A percentile compares a stretch with the other conserved stretches of the same genome.
Evolutionary conservation across 169 alveolate species (phyloP).

Genomic region (Plasmodium billcollinsi): DNA sequence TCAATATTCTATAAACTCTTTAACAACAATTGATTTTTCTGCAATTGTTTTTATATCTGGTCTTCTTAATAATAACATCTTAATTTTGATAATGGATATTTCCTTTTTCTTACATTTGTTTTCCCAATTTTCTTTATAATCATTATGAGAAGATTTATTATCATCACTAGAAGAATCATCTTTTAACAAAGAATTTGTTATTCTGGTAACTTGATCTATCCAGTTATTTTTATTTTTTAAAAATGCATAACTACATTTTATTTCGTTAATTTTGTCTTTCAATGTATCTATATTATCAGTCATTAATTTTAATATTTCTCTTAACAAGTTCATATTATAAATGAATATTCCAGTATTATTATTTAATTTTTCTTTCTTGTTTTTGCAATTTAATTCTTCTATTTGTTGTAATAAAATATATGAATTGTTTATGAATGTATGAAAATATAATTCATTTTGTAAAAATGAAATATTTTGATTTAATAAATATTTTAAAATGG

Average conservation of each 20-base stretch:
- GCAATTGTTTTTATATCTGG: conserved; percentile 43
- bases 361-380: not conserved
- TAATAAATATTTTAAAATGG: conserved; percentile 30
- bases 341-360: not conserved
- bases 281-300: conserved; percentile 49
- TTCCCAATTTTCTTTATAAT: conserved; percentile 1
- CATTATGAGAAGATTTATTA: not conserved
- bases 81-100: conserved; percentile 40
- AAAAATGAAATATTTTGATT: conserved; percentile 40
- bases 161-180: conserved; percentile 61
- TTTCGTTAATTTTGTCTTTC: conserved; percentile 49
- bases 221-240: conserved; percentile 52
- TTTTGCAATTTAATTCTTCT: conserved; percentile 3
- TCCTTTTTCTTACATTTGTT: not conserved
- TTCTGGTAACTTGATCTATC: conserved; percentile 51
- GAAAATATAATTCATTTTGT: conserved; percentile 46
- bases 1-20: conserved; percentile 37
- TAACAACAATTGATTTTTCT: conserved; percentile 47
- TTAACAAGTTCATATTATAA: conserved; percentile 31
- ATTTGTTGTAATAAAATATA: conserved; percentile 15
- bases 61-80: conserved; percentile 26
- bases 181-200: conserved; percentile 30
- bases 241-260: conserved; percentile 25
- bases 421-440: conserved; percentile 36
- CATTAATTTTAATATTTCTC: conserved; percentile 41